A percentile compares a stretch with the other conserved stretches of the same genome.
phyloP scores from a whole-genome alignment of 768 basidiomycete genomes.

The Kwoniella europaea region DNA sequence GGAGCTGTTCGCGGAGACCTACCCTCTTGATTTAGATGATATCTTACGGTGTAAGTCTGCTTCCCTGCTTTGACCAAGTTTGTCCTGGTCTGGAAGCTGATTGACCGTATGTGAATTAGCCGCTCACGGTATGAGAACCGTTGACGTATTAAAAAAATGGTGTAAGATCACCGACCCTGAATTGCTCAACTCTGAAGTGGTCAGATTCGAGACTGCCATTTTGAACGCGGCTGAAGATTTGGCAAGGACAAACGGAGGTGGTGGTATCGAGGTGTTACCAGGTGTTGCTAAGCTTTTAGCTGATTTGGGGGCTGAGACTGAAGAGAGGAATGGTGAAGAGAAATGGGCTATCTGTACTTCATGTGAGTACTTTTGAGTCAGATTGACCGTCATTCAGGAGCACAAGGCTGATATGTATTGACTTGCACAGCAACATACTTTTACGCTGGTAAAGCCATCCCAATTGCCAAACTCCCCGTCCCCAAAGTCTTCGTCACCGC shows the following conservation, averaged over 20 bases:
- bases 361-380: too few relatives aligned
- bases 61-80: not conserved
- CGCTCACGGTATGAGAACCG: conserved; percentile 77
- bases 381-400: too few relatives aligned
- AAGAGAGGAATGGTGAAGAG: conserved; percentile 61
- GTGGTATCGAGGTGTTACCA: conserved; percentile 65
- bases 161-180: conserved; percentile 65
- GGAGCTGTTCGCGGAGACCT: conserved; percentile 70
- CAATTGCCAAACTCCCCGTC: conserved; percentile 68
- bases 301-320: conserved; percentile 48
- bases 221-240: conserved; percentile 61
- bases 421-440: conserved; percentile 69
- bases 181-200: conserved; percentile 63
- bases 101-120: conserved; percentile 39
- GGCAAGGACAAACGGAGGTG: conserved; percentile 30
- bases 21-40: conserved; percentile 59
- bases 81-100: too few relatives aligned
- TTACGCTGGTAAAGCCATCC: conserved; percentile 74
- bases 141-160: conserved; percentile 75
- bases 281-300: conserved; percentile 64
- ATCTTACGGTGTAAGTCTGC: conserved; percentile 54
- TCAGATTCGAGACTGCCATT: conserved; percentile 69
- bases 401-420: conserved; percentile 5
- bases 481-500: conserved; percentile 71
- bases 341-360: conserved; percentile 87